These are phyloP conservation scores for Crithidia bombi DNA, from an alignment of 208 protist genomes.

Conservation along the genomic window DNA sequence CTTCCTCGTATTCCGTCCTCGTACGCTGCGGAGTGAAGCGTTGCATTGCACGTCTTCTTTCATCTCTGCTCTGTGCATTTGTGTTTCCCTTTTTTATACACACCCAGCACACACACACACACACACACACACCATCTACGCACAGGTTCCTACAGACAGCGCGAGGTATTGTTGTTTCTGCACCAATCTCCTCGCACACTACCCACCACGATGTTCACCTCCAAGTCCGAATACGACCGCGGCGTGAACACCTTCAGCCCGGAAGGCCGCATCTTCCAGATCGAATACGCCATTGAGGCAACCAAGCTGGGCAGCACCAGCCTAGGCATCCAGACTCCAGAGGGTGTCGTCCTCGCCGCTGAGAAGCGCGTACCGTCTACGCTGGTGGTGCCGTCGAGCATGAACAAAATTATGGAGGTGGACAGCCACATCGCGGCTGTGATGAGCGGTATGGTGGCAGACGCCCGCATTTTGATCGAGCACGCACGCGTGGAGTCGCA, in stretches of 20 bases:
- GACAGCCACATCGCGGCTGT: constrained; percentile 96
- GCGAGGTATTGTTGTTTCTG: no score
- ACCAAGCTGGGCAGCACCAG: constrained; percentile 98
- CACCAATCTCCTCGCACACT: neutral
- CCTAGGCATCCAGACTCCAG: constrained; percentile 97
- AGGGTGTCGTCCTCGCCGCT: constrained; percentile 99
- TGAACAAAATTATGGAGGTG: constrained; percentile 99
- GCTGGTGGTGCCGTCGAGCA: constrained; percentile 95
- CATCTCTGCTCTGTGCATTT: no score
- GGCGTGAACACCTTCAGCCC: constrained; percentile 99
- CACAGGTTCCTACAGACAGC: no score
- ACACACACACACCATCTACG: no score
- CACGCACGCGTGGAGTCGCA: constrained; percentile 98
- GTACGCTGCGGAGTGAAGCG: no score
- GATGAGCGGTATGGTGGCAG: constrained; percentile 98
- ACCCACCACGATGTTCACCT: constrained; percentile 76
- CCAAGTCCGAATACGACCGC: constrained; percentile 98
- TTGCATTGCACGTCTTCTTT: no score
- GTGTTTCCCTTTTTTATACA: no score
- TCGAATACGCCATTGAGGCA: constrained; percentile 93
- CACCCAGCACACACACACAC: no score
- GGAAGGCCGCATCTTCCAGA: constrained; percentile 99
- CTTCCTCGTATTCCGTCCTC: neutral
- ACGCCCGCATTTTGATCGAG: constrained; percentile 98
- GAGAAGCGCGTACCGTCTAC: constrained; percentile 99